Percentiles rank a stretch among this genome's conserved stretches.
These are phyloP conservation scores for Citrus inodora DNA, from an alignment of 345 rosid genomes.

Conservation along the genomic window DNA sequence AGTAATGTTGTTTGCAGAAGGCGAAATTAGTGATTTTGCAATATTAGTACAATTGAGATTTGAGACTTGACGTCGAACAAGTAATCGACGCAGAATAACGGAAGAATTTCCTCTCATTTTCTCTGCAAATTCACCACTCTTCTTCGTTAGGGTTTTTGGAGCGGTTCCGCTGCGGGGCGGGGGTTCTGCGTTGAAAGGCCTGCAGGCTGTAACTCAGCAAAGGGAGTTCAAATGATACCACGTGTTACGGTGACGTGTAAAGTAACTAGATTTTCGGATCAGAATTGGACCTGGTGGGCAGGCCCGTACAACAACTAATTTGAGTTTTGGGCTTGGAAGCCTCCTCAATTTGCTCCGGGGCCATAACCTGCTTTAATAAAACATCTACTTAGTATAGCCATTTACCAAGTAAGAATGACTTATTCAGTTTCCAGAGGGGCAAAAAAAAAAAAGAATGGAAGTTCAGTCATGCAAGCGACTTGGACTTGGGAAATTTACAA, in stretches of 20 bases:
- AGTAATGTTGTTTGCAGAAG: background rate
- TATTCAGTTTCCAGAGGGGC: too few species aligned
- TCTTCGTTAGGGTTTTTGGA: background rate
- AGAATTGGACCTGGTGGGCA: background rate
- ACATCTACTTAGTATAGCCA: too few species aligned
- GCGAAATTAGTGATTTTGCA: background rate
- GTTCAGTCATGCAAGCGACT: too few species aligned
- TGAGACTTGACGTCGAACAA: background rate
- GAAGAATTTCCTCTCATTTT: conserved; percentile 10
- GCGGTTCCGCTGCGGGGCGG: background rate
- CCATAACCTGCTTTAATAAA: too few species aligned
- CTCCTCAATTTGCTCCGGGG: too few species aligned
- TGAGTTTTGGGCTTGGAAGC: too few species aligned
- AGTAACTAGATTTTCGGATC: too few species aligned
- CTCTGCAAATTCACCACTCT: background rate
- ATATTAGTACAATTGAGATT: background rate
- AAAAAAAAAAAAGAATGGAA: too few species aligned
- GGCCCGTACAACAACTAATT: background rate
- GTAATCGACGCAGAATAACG: background rate
- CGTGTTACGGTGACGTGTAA: background rate
- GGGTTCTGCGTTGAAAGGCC: background rate
- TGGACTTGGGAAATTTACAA: too few species aligned
- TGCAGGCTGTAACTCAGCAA: too few species aligned
- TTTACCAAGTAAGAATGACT: too few species aligned
- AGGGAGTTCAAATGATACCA: background rate